Evolutionary conservation across 2,329 filamentous ascomycete genomes (phyloP).

Genomic region (Fusarium praegraminearum): DNA sequence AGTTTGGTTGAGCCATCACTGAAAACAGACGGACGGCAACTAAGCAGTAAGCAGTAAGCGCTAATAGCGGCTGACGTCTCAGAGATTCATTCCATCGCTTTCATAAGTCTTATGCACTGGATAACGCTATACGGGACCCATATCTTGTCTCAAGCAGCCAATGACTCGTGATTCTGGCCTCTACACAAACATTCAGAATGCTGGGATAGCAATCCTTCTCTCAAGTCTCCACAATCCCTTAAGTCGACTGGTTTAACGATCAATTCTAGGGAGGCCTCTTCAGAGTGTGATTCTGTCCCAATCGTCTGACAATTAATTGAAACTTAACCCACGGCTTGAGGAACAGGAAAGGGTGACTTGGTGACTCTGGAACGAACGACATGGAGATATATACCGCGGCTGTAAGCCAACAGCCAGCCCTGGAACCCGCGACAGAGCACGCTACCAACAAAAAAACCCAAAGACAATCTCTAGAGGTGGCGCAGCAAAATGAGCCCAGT

Average conservation of each 20-base stretch:
- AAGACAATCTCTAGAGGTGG: background rate
- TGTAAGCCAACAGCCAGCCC: background rate
- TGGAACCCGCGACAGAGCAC: background rate
- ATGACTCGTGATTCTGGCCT: background rate
- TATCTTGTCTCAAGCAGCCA: background rate
- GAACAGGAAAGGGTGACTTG: background rate
- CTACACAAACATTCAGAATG: background rate
- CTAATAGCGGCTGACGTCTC: background rate
- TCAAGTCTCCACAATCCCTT: background rate
- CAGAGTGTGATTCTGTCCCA: background rate
- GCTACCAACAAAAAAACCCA: background rate
- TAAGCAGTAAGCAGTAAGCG: constrained; percentile 10
- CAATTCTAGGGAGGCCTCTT: constrained; percentile 12
- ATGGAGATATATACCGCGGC: background rate
- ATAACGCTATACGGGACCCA: background rate
- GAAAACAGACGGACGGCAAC: too few species aligned
- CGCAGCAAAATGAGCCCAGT: background rate
- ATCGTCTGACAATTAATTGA: background rate
- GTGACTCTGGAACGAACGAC: rapidly evolving
- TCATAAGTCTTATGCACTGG: background rate
- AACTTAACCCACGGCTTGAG: rapidly evolving
- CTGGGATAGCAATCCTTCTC: background rate
- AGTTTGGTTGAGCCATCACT: background rate
- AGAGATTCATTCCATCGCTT: background rate
- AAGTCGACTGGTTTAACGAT: background rate